Base-by-base conservation (phyloP, 208 protist genomes). In the Trypanosoma melophagium region DNA sequence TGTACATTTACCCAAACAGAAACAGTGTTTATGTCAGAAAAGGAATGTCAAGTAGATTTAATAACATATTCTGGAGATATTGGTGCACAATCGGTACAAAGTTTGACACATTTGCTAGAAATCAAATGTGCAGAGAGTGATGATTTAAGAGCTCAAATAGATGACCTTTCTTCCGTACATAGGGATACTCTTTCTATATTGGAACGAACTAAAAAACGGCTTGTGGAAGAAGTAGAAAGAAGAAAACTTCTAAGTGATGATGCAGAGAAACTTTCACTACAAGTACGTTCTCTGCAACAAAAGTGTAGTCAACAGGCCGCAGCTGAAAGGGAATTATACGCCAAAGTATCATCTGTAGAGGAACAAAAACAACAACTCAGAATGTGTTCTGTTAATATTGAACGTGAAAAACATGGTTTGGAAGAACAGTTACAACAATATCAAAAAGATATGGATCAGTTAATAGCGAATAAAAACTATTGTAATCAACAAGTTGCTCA, bases 391-490 rank as follows among this genome's bases (percentile, higher is more conserved):
- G 49, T 78, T 16, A 53, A 60, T 16, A 58, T 81, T 21, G 85
- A 89, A 60, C 80, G 72, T 9, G 83, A 93, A 42, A 73, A 77
- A 55, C 62, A 67, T n/a, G 64, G 51, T 0, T 82, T 81, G 76
- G 79, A 87, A 51, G 77, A 75, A 44, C 80, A 85, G 31, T 60
- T 90, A 12, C 76, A 77, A 22, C 81, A 92, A 60, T 89, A 87
- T 57, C 81, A 92, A 69, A 77, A 79, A 19, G 90, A 96, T 58
- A 80, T 96, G 22, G 75, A 84, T 24, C 80, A 90, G 58, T 79
- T 96, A 1, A 68, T 85, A 9, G 72, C 77, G 3, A 87, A 84
- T 24, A 90, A 93, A 68, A 93, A 93, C 57, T 81, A 86, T 44
- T 64, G 73, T 3, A 88, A 87, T 67, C 79, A 88, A 35, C 87